Conservation (phyloP, 2,329 filamentous ascomycete genomes). For the Xylaria sp. region DNA sequence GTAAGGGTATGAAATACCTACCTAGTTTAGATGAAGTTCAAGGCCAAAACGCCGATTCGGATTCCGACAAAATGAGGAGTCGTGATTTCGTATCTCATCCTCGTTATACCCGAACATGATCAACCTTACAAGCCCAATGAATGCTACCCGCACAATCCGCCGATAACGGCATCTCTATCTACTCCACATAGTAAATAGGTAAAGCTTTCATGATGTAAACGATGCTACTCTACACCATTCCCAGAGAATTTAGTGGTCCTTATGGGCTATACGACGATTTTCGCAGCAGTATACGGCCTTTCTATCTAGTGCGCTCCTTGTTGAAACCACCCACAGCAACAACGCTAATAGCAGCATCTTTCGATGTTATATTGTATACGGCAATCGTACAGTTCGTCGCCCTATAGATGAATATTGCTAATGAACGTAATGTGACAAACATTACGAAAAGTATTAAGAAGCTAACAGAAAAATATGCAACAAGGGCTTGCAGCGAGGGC, state of each 20-base stretch:
- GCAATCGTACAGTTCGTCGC: background rate
- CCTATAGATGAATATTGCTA: background rate
- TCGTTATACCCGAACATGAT: no score
- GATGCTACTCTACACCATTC: slow-evolving; percentile 2
- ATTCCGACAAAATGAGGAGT: no score
- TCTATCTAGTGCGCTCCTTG: background rate
- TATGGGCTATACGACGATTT: background rate
- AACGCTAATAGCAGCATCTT: background rate
- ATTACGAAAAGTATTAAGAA: background rate
- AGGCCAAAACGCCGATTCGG: no score
- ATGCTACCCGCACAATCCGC: background rate
- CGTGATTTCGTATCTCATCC: no score
- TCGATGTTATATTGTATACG: background rate
- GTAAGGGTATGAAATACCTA: background rate
- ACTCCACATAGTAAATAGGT: background rate
- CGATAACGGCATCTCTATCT: slow-evolving; percentile 3
- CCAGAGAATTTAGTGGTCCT: background rate
- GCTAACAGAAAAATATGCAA: background rate
- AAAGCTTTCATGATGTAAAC: slow-evolving; percentile 3
- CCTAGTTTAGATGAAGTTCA: background rate
- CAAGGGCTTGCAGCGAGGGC: no score
- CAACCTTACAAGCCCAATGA: no score
- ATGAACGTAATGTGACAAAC: background rate
- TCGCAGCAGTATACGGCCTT: background rate
- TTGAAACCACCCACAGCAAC: background rate